These are phyloP conservation scores for Lactarius trivialis DNA, from an alignment of 768 basidiomycete species.

Conservation along the genomic window DNA sequence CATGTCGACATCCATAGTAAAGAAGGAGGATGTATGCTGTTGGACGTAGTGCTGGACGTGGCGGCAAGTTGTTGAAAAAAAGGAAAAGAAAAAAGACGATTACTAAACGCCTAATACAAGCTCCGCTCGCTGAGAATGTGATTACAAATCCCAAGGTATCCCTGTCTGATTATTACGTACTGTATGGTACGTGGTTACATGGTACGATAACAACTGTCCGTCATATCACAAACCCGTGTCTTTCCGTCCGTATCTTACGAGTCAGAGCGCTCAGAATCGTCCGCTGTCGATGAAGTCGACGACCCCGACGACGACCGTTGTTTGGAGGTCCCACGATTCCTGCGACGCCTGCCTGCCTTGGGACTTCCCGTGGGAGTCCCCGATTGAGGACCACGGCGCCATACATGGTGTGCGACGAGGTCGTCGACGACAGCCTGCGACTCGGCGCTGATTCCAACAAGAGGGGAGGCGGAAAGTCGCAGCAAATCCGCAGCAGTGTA, in stretches of 20 bases:
- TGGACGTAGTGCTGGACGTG: neutral
- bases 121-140: neutral
- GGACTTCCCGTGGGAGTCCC: too few species aligned
- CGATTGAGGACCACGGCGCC: conserved; percentile 19
- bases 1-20: conserved; percentile 73
- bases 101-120: neutral
- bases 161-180: neutral
- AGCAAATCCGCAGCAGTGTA: conserved; percentile 17
- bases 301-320: neutral
- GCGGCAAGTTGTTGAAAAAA: neutral
- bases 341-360: neutral
- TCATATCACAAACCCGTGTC: neutral
- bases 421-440: conserved; percentile 16
- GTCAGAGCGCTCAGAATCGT: conserved; percentile 9
- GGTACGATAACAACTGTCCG: neutral
- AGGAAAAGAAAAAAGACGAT: neutral
- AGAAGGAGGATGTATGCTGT: neutral
- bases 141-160: neutral
- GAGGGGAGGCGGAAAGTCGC: conserved; percentile 19
- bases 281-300: neutral
- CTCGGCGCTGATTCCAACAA: conserved; percentile 15
- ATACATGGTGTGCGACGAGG: conserved; percentile 21
- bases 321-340: neutral
- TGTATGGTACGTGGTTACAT: neutral
- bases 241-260: neutral